A percentile compares a stretch with the other conserved stretches of the same genome.
These are phyloP conservation scores for Chlorokybus atmophyticus DNA, from an alignment of 139 green algal species.

Conservation along the genomic window DNA sequence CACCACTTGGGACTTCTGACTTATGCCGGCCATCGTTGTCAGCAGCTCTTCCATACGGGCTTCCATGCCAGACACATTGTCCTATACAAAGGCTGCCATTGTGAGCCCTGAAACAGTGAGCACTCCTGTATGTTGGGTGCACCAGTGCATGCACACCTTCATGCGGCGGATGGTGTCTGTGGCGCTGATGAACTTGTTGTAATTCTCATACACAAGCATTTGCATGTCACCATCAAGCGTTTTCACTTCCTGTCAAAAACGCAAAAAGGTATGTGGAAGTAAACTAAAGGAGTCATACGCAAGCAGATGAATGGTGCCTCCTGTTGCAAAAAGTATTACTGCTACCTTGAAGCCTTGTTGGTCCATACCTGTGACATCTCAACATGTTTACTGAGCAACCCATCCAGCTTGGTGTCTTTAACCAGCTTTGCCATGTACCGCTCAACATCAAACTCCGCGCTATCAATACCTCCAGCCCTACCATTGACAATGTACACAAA, in stretches of 20 bases:
- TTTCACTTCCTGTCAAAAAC: slow-evolving; percentile 81
- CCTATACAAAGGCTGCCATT: too few species aligned
- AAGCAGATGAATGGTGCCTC: too few species aligned
- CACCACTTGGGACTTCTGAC: slow-evolving; percentile 43
- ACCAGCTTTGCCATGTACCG: slow-evolving; percentile 4
- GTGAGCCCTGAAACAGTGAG: too few species aligned
- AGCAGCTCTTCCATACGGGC: slow-evolving; percentile 49
- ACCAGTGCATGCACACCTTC: too few species aligned
- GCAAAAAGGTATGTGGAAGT: too few species aligned
- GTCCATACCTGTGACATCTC: slow-evolving; percentile 60
- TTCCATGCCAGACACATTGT: slow-evolving; percentile 52
- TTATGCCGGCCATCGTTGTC: slow-evolving; percentile 4
- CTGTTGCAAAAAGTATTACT: too few species aligned
- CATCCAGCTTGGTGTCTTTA: slow-evolving; percentile 39
- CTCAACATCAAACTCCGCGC: slow-evolving; percentile 5
- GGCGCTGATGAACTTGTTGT: slow-evolving; percentile 95
- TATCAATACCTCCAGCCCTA: background rate
- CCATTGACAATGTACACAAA: background rate
- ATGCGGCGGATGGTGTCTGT: slow-evolving; percentile 86
- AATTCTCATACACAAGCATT: slow-evolving; percentile 96
- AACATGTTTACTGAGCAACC: slow-evolving; percentile 57
- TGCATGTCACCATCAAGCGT: slow-evolving; percentile 91
- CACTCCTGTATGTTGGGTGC: too few species aligned
- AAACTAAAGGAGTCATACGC: too few species aligned
- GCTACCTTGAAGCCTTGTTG: too few species aligned